Conservation (phyloP, 1,284 basidiomycete species). For the Trametes polyzona region DNA sequence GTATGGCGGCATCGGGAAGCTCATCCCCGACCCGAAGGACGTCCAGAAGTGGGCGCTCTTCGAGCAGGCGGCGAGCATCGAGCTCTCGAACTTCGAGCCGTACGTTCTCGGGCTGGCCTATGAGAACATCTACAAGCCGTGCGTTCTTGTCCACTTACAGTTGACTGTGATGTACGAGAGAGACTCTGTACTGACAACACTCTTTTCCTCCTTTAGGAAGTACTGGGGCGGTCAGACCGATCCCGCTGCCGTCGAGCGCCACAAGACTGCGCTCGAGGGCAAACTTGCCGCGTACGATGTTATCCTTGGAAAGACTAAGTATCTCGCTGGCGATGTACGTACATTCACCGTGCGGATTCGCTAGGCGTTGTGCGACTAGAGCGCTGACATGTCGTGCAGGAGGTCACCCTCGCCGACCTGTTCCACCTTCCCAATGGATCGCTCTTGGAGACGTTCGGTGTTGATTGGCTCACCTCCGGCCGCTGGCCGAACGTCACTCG, state of each 20-base stretch:
- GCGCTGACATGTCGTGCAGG: slow-evolving; percentile 30
- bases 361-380: no score
- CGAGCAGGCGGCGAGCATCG: slow-evolving; percentile 60
- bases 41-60: slow-evolving; percentile 47
- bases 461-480: slow-evolving; percentile 27
- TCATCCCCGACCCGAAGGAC: slow-evolving; percentile 37
- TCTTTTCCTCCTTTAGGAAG: no score
- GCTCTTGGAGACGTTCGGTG: slow-evolving; percentile 26
- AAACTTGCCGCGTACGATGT: slow-evolving; percentile 50
- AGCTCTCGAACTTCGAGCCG: slow-evolving; percentile 55
- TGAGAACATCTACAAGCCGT: slow-evolving; percentile 55
- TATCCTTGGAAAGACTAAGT: slow-evolving; percentile 50
- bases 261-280: slow-evolving; percentile 31
- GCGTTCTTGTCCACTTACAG: no score
- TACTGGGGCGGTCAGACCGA: slow-evolving; percentile 18
- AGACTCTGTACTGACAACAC: no score
- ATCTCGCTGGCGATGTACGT: slow-evolving; percentile 51
- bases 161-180: no score
- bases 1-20: slow-evolving; percentile 43
- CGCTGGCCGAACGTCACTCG: slow-evolving; percentile 37
- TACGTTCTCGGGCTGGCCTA: slow-evolving; percentile 42
- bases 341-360: background rate
- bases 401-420: slow-evolving; percentile 54
- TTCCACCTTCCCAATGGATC: slow-evolving; percentile 54
- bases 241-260: slow-evolving; percentile 15